phyloP scores from a whole-genome alignment of 2,329 filamentous ascomycete genomes.

The Trichophyton schoenleinii region DNA sequence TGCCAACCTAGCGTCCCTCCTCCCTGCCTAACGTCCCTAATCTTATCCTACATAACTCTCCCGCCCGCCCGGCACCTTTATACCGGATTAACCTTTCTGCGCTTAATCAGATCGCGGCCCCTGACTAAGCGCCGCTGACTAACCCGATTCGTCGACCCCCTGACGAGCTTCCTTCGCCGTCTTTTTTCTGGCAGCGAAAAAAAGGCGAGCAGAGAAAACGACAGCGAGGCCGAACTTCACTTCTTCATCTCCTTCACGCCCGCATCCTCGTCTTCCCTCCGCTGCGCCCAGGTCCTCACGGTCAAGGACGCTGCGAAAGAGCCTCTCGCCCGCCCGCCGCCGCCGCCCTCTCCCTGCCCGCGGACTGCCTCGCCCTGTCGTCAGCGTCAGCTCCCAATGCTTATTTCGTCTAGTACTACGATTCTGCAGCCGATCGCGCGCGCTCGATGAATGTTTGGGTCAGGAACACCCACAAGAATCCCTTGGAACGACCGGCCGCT shows the following conservation, averaged over 20 bases:
- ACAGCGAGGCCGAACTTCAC: background rate
- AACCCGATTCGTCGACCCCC: slow-evolving; percentile 1
- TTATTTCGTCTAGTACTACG: background rate
- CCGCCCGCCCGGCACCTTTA: background rate
- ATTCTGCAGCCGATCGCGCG: slow-evolving; percentile 1
- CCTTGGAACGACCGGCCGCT: background rate
- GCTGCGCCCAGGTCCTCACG: background rate
- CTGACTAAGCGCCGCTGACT: background rate
- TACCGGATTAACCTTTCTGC: background rate
- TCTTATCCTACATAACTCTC: too few relatives aligned
- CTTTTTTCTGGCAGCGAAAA: background rate
- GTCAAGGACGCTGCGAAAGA: background rate
- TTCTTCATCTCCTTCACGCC: background rate
- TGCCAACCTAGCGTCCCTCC: too few relatives aligned
- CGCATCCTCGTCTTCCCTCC: background rate
- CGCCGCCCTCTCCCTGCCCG: background rate
- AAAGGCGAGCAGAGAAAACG: background rate
- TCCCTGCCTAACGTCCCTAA: background rate
- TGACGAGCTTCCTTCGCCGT: background rate
- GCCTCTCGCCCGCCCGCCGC: background rate
- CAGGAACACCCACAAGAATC: background rate
- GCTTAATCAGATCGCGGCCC: background rate
- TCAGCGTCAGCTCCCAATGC: background rate
- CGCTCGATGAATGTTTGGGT: slow-evolving; percentile 2
- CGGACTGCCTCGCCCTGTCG: background rate